Evolutionary conservation across 495 filamentous ascomycete genomes (phyloP), one percentile per base, ranked within the genome.

Genomic region (Lasiosphaeria miniovina): DNA sequence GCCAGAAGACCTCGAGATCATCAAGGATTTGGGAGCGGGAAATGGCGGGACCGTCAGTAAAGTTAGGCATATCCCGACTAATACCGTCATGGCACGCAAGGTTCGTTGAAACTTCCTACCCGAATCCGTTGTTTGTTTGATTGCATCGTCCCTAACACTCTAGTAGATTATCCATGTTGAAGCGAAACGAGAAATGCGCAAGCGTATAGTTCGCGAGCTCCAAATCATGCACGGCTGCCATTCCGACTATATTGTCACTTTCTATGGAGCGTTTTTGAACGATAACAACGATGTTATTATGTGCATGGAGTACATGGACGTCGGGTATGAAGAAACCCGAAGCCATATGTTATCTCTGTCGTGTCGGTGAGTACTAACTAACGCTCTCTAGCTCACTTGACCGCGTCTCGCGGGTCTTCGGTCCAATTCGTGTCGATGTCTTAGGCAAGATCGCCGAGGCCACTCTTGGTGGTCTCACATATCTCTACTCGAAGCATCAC

Each of bases 281-380:
- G 91, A 96, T 65, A 88, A 88, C 49, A 89, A 94, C 62, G 94
- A 98, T 76, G 95, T 98, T 61, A 91, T 97, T 60, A 88, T 98
- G 88, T 98, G 94, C 71, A 98, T 98, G 94, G 94, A 98, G 72
- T 97, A 98, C 68, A 96, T 96, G 92, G 94, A 98, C 78, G 90
- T 91, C 74, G 95, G 95, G 94, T 98, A 83, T 72, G 86, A 75
- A 45, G 15, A 12, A 45, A 43, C 53, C 49, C n/a, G 15, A 31
- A 50, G n/a, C 6, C 36, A 31, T 33, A 10, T 8, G 9, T 11
- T 32, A n/a, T 48, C n/a, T 15, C 3, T 11, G 45, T 55, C 15
- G 4, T 48, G 31, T 15, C 14, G 11, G 41, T 24, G 40, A 33
- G 10, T 52, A 46, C 82, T 85, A 65, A 85, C 65, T 4, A 5